Base-by-base conservation (phyloP, 164 flowering plant genomes). In the Tinospora cordifolia region DNA sequence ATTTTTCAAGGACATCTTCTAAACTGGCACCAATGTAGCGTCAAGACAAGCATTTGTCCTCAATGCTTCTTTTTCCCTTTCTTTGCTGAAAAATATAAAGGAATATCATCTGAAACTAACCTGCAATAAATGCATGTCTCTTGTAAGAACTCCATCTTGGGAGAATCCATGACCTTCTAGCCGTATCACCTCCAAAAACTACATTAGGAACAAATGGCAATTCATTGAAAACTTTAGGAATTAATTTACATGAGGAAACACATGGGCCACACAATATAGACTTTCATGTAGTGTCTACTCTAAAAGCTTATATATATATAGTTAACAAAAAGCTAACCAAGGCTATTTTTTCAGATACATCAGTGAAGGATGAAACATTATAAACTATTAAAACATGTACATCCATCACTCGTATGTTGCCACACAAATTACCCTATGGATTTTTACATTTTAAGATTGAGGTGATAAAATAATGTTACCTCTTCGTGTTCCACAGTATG, bases 401-500 rank as follows among this genome's bases (percentile, higher is more conserved):
- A 8, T 54, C 21, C 21, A 54, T 17, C 6, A n/a, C 24, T n/a
- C 21, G n/a, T n/a, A 10, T 6, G 9, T 15, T 54, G 19, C 60
- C 7, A 2, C 21, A 19, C 2, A 19, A 54, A 54, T 8, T n/a
- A 54, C 22, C 17, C 17, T 51, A 8, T 22, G 21, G n/a, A 25
- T 22, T 19, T 19, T 21, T 1, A 54, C 9, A 17, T n/a, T 22
- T 54, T 54, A 54, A 54, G 60, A 54, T 54, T 54, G 9, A n/a
- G 24, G 3, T 19, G 8, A 21, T 54, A 54, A 54, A 54, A 19
- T 54, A 19, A 0, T 21, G n/a, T 67, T 72, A 89, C 97, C 92
- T 91, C 97, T 71, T 89, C 93, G 60, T 84, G 79, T 71, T 91
- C 94, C 73, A 89, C 79, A 7, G 93, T 91, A 26, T 85, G 92